These are phyloP conservation scores for Juglanconis sp. DNA, from an alignment of 2,329 filamentous ascomycete genomes.

Conservation along the genomic window DNA sequence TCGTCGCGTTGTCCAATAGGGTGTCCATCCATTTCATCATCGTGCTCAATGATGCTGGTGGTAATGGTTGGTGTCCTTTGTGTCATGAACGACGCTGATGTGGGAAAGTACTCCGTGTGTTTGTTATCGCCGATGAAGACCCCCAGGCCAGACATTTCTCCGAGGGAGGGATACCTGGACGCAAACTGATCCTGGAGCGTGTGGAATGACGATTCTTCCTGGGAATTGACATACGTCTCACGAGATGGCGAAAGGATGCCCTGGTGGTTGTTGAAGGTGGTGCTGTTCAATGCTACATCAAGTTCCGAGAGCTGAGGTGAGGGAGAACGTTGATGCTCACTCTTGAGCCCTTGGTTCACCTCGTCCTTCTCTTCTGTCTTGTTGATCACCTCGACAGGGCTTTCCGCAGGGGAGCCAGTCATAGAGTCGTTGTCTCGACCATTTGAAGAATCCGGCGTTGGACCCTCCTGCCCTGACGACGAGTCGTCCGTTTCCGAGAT, in stretches of 20 bases:
- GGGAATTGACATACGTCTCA: slow-evolving; percentile 3
- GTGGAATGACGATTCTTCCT: slow-evolving; percentile 8
- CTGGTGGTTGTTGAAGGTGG: slow-evolving; percentile 1
- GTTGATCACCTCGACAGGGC: background rate
- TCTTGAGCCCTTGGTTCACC: background rate
- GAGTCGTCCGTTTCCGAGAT: slow-evolving; percentile 30
- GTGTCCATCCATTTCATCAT: slow-evolving; percentile 19
- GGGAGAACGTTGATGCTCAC: background rate
- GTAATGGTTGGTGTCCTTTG: slow-evolving; percentile 12
- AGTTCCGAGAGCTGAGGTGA: background rate
- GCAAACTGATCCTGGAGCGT: slow-evolving; percentile 8
- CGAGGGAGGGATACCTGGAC: background rate
- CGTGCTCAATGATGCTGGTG: slow-evolving; percentile 8
- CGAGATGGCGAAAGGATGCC: slow-evolving; percentile 12
- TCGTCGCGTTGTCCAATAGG: slow-evolving; percentile 12
- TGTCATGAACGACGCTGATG: slow-evolving; percentile 11
- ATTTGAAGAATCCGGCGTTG: slow-evolving; percentile 1
- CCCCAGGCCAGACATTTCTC: slow-evolving; percentile 3
- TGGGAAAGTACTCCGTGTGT: slow-evolving; percentile 10
- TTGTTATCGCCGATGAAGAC: background rate
- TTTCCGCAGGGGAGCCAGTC: slow-evolving; percentile 4
- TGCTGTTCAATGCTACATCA: slow-evolving; percentile 2
- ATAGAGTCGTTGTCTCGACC: slow-evolving; percentile 8
- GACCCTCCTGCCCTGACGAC: slow-evolving; percentile 18
- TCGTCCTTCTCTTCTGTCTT: background rate